Conservation (phyloP, 306 rosid genomes). For the Castanea sativa region DNA sequence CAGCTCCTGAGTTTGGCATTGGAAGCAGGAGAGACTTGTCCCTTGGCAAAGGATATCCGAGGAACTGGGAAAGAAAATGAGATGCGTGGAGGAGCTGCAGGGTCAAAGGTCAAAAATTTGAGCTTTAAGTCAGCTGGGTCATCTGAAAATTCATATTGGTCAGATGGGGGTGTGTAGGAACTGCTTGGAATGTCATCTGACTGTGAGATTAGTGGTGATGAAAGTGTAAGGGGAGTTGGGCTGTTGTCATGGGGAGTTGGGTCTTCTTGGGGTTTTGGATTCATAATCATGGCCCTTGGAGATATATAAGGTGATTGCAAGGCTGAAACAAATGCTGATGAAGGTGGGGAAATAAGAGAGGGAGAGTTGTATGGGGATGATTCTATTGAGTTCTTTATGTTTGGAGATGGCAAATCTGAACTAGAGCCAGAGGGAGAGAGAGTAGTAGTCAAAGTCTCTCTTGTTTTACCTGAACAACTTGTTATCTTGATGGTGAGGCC, state of each 20-base stretch:
- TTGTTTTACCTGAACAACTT: constrained; percentile 20
- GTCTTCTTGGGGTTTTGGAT: constrained; percentile 23
- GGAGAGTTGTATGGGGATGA: constrained; percentile 73
- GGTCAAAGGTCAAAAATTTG: constrained; percentile 47
- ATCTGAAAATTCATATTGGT: constrained; percentile 72
- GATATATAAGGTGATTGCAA: constrained; percentile 88
- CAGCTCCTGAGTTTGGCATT: constrained; percentile 64
- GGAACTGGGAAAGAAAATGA: constrained; percentile 87
- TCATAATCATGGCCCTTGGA: constrained; percentile 52
- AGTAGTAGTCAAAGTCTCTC: constrained; percentile 1
- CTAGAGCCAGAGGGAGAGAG: neutral
- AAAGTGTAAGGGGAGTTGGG: constrained; percentile 17
- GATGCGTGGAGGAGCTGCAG: constrained; percentile 54
- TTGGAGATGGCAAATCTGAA: constrained; percentile 50
- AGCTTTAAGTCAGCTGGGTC: constrained; percentile 45
- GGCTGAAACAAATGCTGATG: constrained; percentile 95
- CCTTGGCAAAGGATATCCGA: constrained; percentile 67
- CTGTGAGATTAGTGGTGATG: constrained; percentile 37
- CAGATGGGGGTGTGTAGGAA: constrained; percentile 90
- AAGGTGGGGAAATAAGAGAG: constrained; percentile 75
- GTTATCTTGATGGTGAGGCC: constrained; percentile 57
- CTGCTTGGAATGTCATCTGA: constrained; percentile 81
- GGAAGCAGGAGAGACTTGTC: constrained; percentile 57
- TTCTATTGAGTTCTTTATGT: constrained; percentile 39
- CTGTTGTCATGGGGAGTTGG: constrained; percentile 24